Percentiles rank a stretch among this genome's conserved stretches.
Conservation (phyloP, 1,139 yeast genomes). For the Zygoascus sp. region DNA sequence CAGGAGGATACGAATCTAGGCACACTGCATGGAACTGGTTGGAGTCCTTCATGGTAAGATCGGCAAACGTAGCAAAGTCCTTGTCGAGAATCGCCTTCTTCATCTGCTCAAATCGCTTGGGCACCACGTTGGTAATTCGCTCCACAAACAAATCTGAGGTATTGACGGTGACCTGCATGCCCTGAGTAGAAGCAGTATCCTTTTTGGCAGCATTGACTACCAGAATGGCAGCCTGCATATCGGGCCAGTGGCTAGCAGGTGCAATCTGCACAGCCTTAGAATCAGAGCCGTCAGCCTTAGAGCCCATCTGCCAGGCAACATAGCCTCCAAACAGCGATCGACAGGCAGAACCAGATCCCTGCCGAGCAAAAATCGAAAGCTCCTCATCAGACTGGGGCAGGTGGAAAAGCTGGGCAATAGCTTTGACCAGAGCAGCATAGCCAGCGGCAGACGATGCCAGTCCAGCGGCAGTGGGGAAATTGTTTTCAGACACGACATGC, state of each 20-base stretch:
- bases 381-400: conserved; percentile 80
- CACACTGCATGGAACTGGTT: conserved; percentile 97
- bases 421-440: conserved; percentile 87
- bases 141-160: conserved; percentile 82
- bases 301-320: conserved; percentile 99
- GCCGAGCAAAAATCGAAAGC: conserved; percentile 88
- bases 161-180: conserved; percentile 91
- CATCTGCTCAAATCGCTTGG: conserved; percentile 79
- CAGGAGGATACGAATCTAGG: conserved; percentile 92
- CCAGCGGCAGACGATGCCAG: conserved; percentile 98
- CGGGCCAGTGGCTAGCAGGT: conserved; percentile 82
- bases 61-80: conserved; percentile 77
- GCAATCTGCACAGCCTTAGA: conserved; percentile 92
- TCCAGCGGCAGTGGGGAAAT: conserved; percentile 99
- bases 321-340: conserved; percentile 95
- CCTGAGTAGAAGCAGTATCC: conserved; percentile 90
- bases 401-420: conserved; percentile 75
- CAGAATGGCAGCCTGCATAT: conserved; percentile 83
- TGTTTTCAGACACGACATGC: conserved; percentile 87
- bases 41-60: conserved; percentile 91
- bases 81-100: conserved; percentile 61
- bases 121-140: conserved; percentile 78
- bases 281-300: conserved; percentile 65
- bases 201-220: conserved; percentile 92
- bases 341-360: conserved; percentile 98